phyloP scores from a whole-genome alignment of 2,329 filamentous ascomycete genomes.

The Pseudocercospora crystallina region DNA sequence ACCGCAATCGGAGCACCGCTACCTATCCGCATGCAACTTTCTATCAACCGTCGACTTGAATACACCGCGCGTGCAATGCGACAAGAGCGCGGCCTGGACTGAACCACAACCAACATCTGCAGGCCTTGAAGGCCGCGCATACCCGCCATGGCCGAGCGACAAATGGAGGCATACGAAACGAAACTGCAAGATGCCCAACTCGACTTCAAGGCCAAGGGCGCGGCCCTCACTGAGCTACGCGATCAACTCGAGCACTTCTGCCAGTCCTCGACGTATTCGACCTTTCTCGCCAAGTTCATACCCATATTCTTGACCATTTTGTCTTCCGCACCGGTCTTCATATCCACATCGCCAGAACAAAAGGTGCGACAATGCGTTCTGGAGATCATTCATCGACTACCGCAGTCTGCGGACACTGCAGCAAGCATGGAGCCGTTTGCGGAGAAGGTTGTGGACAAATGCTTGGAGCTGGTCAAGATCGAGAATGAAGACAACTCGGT shows the following conservation, averaged over 20 bases:
- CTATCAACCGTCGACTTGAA: no score
- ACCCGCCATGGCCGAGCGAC: conserved; percentile 39
- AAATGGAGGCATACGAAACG: conserved; percentile 47
- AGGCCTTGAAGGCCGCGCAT: conserved; percentile 1
- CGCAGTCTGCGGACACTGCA: conserved; percentile 61
- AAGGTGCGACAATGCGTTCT: conserved; percentile 91
- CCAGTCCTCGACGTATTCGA: conserved; percentile 70
- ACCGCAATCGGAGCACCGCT: no score
- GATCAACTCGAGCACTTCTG: conserved; percentile 91
- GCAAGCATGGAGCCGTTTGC: conserved; percentile 79
- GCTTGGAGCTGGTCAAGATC: conserved; percentile 82
- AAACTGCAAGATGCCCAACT: conserved; percentile 47
- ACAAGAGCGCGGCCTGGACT: neutral
- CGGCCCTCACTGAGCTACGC: conserved; percentile 80
- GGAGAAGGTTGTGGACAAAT: conserved; percentile 80
- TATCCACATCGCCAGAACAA: conserved; percentile 87
- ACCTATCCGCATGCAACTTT: no score
- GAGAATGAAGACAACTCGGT: conserved; percentile 99
- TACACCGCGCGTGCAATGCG: no score
- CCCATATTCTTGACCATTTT: conserved; percentile 86
- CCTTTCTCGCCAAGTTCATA: conserved; percentile 83
- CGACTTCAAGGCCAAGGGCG: conserved; percentile 77
- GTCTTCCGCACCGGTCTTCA: conserved; percentile 82
- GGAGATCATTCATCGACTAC: conserved; percentile 90
- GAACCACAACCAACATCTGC: neutral